A percentile compares a stretch with the other conserved stretches of the same genome.
phyloP scores from a whole-genome alignment of 2,329 filamentous ascomycete genomes.

The Talaromyces piceae region DNA sequence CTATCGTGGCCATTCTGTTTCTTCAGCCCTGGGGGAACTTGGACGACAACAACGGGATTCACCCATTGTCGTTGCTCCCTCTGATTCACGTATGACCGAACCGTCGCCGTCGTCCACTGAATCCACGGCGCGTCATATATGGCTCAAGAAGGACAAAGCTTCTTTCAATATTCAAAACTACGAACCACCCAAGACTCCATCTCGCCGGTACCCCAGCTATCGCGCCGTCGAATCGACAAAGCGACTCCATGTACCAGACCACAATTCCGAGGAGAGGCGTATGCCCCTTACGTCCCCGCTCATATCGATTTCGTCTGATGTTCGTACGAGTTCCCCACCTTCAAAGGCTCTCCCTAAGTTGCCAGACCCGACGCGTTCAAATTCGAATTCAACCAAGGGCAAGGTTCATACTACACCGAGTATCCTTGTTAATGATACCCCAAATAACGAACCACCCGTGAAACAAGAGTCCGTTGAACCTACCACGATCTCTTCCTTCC shows the following conservation, averaged over 20 bases:
- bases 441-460: background rate
- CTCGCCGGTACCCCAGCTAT: slow-evolving; percentile 9
- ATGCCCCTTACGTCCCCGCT: background rate
- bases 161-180: slow-evolving; percentile 18
- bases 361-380: background rate
- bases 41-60: background rate
- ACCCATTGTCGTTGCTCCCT: background rate
- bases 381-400: background rate
- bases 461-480: slow-evolving; percentile 2
- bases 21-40: background rate
- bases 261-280: background rate
- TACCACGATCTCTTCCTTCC: slow-evolving; percentile 18
- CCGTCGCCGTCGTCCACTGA: background rate
- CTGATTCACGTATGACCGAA: background rate
- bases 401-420: no score
- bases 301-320: background rate
- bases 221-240: background rate
- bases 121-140: background rate
- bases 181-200: slow-evolving; percentile 32
- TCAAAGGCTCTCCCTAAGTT: background rate
- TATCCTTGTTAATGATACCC: background rate
- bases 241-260: background rate
- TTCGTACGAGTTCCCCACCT: background rate
- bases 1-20: background rate
- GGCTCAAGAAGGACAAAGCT: slow-evolving; percentile 9